These are phyloP conservation scores for Pythium grandisporangium DNA, from an alignment of 352 stramenopile genomes.

Conservation along the genomic window DNA sequence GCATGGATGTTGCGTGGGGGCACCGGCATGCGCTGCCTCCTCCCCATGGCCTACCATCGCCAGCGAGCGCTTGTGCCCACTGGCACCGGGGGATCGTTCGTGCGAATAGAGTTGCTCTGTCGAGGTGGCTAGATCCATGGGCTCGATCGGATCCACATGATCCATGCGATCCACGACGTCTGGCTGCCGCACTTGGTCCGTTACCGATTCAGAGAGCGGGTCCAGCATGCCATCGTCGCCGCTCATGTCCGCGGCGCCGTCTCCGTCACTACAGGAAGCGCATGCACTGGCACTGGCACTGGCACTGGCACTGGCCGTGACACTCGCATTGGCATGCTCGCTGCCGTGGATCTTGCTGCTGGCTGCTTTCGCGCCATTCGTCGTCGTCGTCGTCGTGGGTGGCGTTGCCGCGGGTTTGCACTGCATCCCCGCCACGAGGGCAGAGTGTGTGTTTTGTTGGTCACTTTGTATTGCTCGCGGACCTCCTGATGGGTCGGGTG, in stretches of 20 bases:
- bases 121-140: too few relatives aligned
- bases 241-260: too few relatives aligned
- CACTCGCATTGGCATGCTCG: too few relatives aligned
- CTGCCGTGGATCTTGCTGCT: conserved; percentile 1
- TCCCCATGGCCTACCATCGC: too few relatives aligned
- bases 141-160: conserved; percentile 7
- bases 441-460: conserved; percentile 44
- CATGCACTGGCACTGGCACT: too few relatives aligned
- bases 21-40: too few relatives aligned
- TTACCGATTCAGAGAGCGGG: too few relatives aligned
- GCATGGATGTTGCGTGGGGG: conserved; percentile 18
- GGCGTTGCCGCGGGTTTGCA: not conserved
- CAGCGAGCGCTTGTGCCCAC: conserved; percentile 8
- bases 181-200: conserved; percentile 2
- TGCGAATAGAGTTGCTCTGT: conserved; percentile 14
- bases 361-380: not conserved
- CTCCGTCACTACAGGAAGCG: too few relatives aligned
- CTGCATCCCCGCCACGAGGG: not conserved
- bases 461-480: conserved; percentile 34
- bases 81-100: conserved; percentile 12
- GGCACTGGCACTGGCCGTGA: too few relatives aligned
- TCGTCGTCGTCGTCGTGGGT: not conserved
- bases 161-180: conserved; percentile 2
- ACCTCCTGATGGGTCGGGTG: too few relatives aligned
- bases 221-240: too few relatives aligned